Evolutionary conservation across 2,329 filamentous ascomycete genomes (phyloP), one percentile per base, ranked within the genome.

Genomic region (Raffaelea albimanens): DNA sequence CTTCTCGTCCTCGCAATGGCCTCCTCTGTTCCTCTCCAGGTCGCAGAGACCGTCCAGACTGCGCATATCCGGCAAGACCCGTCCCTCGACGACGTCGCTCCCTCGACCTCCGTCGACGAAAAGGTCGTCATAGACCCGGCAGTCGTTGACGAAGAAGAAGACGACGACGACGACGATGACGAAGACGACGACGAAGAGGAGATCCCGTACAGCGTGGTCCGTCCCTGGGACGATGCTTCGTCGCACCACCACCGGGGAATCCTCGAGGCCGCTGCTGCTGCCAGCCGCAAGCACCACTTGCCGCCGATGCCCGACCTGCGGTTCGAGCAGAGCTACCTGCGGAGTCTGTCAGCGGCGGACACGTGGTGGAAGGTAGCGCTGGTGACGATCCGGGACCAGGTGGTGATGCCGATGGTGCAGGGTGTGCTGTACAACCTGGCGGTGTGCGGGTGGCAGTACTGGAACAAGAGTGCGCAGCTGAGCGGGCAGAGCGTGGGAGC

Each of bases 301-400:
- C 78, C 76, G 25, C 78, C 80, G 9, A 76, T 96, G 60, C 89
- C 90, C 4, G 93, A 98, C 68, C 71, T 98, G 55, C 80, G 93
- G 40, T 97, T 97, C 67, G 93, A 98, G 69, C 93, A 98, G 75
- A 96, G 90, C 73, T 98, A 98, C 65, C 76, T 98, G 47, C 84
- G 86, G 58, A 95, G 89, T 67, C 85, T 98, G 57, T 78, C 83
- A 54, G 74, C 80, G 48, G 88, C 89, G 33, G 79, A 93, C 55
- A 82, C 80, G 21, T 90, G 83, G 81, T 83, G 85, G 70, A 80
- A 80, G 62, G 78, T 98, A 29, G 75, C 78, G 8, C 85, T 84
- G 70, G 91, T 98, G 56, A 98, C 93, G 18, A 65, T 86, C 33
- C 75, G 87, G 59, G 93, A 98, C 66, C 93, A 96, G 78, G 85